These are phyloP conservation scores for Zalaria obscura DNA, from an alignment of 2,329 filamentous ascomycete species.

Conservation along the genomic window DNA sequence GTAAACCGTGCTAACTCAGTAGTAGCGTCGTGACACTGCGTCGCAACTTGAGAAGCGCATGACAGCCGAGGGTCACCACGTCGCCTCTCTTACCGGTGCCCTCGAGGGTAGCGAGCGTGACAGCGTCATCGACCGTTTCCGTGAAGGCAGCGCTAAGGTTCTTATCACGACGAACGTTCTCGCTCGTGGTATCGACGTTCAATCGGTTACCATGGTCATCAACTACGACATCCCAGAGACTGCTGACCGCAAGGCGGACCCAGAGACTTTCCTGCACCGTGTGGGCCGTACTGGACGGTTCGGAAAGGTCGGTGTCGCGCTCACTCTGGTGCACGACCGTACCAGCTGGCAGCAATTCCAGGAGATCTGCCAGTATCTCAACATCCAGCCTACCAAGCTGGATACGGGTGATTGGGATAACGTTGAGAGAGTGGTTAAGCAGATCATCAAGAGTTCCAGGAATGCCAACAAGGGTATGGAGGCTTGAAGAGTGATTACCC, in stretches of 20 bases:
- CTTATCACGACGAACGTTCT: slow-evolving; percentile 96
- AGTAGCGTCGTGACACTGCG: slow-evolving; percentile 71
- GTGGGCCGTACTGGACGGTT: slow-evolving; percentile 96
- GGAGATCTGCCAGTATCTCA: slow-evolving; percentile 67
- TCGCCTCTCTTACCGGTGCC: slow-evolving; percentile 77
- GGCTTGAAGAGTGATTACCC: neutral
- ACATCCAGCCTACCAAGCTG: slow-evolving; percentile 66
- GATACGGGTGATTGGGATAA: slow-evolving; percentile 82
- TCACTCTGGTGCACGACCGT: slow-evolving; percentile 84
- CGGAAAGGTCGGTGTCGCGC: slow-evolving; percentile 87
- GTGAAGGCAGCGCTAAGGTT: slow-evolving; percentile 77
- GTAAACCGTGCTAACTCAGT: neutral
- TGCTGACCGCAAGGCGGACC: slow-evolving; percentile 58
- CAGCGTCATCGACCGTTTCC: slow-evolving; percentile 71
- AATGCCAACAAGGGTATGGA: slow-evolving; percentile 8
- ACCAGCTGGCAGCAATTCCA: slow-evolving; percentile 67
- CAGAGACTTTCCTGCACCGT: slow-evolving; percentile 92
- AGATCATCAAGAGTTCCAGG: slow-evolving; percentile 52
- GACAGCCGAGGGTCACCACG: slow-evolving; percentile 77
- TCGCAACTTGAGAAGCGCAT: slow-evolving; percentile 74
- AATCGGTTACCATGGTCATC: slow-evolving; percentile 93
- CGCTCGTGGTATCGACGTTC: slow-evolving; percentile 83
- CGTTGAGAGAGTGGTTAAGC: slow-evolving; percentile 71
- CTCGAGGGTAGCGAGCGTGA: slow-evolving; percentile 78
- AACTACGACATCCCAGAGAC: slow-evolving; percentile 60